Evolutionary conservation across 805 yeast species (phyloP), one percentile per base, ranked within the genome.

Genomic region (Saitoella complicata): DNA sequence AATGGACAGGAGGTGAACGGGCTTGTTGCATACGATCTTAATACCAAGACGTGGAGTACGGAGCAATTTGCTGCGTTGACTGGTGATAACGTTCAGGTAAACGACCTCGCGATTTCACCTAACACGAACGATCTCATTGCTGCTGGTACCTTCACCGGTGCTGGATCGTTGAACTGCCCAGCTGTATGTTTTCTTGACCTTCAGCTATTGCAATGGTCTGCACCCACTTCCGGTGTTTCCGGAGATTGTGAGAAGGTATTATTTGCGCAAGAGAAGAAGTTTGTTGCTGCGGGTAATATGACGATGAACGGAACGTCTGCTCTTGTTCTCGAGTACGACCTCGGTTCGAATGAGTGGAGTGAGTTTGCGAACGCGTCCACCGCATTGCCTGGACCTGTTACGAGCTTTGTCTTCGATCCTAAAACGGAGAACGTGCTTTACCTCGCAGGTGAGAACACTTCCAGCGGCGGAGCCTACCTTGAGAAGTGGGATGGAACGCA

Each of bases 141-240:
- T 8, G 94, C 81, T 37, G 95, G 96, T 29, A 66, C 71, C 38
- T 85, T 82, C 56, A 70, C 67, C 13, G 57, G 66, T 13, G 77
- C 81, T 1, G 78, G 80, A 0, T 63, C 73, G 4, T 61, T 70
- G 32, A 59, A 62, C 30, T 86, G 95, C 60, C 58, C 66, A 2
- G 70, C 74, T 1, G 59, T 87, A 35, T 86, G 95, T 58, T 61
- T 78, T 34, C 83, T 73, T 56, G 78, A 78, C 53, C 58, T 75
- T 48, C 56, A 60, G 3, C 64, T 67, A 32, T 63, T 72, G 0
- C 62, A 76, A 13, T 79, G 94, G 82, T 63, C 75, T 3, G 60
- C 63, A 33, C 46, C 59, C 8, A 46, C 58, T 8, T 50, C 51
- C 12, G 54, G 67, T 5, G 44, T 72, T 3, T 51, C 61, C 7